Percentiles rank a stretch among this genome's conserved stretches.
phyloP scores from a whole-genome alignment of 2,329 filamentous ascomycete genomes.

The Sporothrix globosa region DNA sequence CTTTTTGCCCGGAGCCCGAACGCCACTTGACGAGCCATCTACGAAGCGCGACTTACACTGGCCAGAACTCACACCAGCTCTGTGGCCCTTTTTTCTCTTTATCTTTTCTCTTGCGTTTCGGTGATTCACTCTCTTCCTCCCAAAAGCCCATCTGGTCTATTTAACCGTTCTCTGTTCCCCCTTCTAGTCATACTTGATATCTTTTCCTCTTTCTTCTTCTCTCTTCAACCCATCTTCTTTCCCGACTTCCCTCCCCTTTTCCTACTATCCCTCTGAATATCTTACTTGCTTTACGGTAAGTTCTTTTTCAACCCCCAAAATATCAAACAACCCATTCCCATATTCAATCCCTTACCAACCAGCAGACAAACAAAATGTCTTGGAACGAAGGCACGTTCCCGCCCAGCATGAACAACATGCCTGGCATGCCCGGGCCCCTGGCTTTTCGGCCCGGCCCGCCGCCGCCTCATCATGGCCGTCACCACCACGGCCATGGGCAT shows the following conservation, averaged over 20 bases:
- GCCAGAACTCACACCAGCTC: slow-evolving; percentile 3
- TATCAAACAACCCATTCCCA: not conserved
- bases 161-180: slow-evolving; percentile 22
- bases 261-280: not conserved
- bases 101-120: not conserved
- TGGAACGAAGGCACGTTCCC: slow-evolving; percentile 2
- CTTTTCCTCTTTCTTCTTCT: not conserved
- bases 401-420: not conserved
- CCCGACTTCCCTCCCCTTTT: not conserved
- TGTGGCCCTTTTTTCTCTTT: not conserved
- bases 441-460: slow-evolving; percentile 33
- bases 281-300: slow-evolving; percentile 3
- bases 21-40: slow-evolving; percentile 1
- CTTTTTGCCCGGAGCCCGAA: slow-evolving; percentile 15
- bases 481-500: slow-evolving; percentile 27
- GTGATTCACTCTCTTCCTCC: not conserved
- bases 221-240: slow-evolving; percentile 9
- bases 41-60: slow-evolving; percentile 12
- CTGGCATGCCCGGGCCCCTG: slow-evolving; percentile 21
- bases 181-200: not conserved
- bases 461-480: slow-evolving; percentile 33
- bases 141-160: slow-evolving; percentile 10
- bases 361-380: slow-evolving; percentile 25
- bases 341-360: slow-evolving; percentile 13
- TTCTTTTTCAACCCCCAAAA: slow-evolving; percentile 6